phyloP scores from a whole-genome alignment of 2,329 filamentous ascomycete species.

The Scedosporium dehoogii region DNA sequence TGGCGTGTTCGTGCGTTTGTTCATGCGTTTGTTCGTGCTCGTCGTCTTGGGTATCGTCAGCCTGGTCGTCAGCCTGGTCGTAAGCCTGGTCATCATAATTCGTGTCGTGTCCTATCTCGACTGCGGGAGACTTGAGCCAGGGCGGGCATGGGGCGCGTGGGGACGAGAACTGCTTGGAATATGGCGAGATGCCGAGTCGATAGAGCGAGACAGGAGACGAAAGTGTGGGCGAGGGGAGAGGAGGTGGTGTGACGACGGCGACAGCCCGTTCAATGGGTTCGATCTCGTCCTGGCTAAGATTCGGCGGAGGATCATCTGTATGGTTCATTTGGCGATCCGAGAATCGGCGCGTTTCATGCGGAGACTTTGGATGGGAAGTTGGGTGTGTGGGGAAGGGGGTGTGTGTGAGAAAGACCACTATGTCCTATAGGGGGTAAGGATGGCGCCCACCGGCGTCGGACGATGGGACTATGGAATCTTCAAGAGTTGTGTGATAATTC shows the following conservation, averaged over 20 bases:
- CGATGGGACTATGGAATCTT: background rate
- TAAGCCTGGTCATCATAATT: background rate
- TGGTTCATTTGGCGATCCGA: slow-evolving; percentile 3
- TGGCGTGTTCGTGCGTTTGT: background rate
- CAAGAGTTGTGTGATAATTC: background rate
- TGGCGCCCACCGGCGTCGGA: background rate
- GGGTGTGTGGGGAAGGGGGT: background rate
- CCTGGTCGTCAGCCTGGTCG: background rate
- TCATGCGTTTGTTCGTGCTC: background rate
- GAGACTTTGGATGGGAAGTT: background rate
- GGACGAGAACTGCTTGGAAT: slow-evolving; percentile 20
- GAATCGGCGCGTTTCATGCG: background rate
- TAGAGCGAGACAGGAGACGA: slow-evolving; percentile 18
- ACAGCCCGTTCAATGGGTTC: background rate
- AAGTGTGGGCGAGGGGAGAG: slow-evolving; percentile 14
- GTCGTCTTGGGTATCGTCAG: background rate
- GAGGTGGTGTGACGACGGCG: slow-evolving; percentile 10
- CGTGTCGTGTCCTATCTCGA: background rate
- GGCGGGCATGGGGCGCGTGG: slow-evolving; percentile 10
- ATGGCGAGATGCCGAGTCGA: slow-evolving; percentile 20
- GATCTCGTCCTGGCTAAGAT: background rate
- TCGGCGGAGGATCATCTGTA: background rate
- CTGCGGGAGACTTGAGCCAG: background rate
- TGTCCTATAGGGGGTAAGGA: background rate
- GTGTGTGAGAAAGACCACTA: background rate